Percentiles rank a stretch among this genome's conserved stretches.
These are phyloP conservation scores for Clonostachys solani DNA, from an alignment of 2,329 filamentous ascomycete species.

Conservation along the genomic window DNA sequence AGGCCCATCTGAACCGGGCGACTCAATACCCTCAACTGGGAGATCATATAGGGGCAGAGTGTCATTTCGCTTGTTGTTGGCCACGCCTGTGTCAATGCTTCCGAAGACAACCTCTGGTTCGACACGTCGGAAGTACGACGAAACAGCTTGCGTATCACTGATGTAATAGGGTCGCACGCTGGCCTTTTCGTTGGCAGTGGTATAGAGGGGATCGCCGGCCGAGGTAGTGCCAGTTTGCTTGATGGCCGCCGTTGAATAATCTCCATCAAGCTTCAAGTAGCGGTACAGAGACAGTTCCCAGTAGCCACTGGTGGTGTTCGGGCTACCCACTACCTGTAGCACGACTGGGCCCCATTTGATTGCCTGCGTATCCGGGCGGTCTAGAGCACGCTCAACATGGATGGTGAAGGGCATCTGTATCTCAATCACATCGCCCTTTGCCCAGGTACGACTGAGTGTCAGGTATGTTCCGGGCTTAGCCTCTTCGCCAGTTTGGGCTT, in stretches of 20 bases:
- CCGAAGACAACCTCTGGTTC: slow-evolving; percentile 21
- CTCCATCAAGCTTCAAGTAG: slow-evolving; percentile 20
- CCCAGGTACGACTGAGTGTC: slow-evolving; percentile 19
- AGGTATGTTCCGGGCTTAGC: slow-evolving; percentile 17
- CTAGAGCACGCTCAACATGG: slow-evolving; percentile 18
- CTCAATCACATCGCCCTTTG: slow-evolving; percentile 18
- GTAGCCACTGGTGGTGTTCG: slow-evolving; percentile 12
- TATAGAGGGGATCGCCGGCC: slow-evolving; percentile 17
- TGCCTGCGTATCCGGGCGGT: slow-evolving; percentile 22
- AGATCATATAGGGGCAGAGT: slow-evolving; percentile 20
- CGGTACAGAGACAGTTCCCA: slow-evolving; percentile 19
- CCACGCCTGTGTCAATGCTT: slow-evolving; percentile 12
- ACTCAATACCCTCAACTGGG: slow-evolving; percentile 17
- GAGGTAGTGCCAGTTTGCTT: slow-evolving; percentile 8
- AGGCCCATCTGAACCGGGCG: slow-evolving; percentile 20
- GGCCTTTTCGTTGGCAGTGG: slow-evolving; percentile 3
- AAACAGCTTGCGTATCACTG: slow-evolving; percentile 16
- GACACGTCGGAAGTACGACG: slow-evolving; percentile 21
- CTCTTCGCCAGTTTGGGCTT: slow-evolving; percentile 6
- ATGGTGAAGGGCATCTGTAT: slow-evolving; percentile 21
- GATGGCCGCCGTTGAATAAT: slow-evolving; percentile 17
- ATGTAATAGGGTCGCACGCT: slow-evolving; percentile 21
- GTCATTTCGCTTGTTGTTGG: slow-evolving; percentile 21
- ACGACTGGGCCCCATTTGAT: slow-evolving; percentile 22
- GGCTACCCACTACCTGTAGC: slow-evolving; percentile 18